Evolutionary conservation across 345 rosid species (phyloP).

Genomic region (Aquilaria yunnanensis): DNA sequence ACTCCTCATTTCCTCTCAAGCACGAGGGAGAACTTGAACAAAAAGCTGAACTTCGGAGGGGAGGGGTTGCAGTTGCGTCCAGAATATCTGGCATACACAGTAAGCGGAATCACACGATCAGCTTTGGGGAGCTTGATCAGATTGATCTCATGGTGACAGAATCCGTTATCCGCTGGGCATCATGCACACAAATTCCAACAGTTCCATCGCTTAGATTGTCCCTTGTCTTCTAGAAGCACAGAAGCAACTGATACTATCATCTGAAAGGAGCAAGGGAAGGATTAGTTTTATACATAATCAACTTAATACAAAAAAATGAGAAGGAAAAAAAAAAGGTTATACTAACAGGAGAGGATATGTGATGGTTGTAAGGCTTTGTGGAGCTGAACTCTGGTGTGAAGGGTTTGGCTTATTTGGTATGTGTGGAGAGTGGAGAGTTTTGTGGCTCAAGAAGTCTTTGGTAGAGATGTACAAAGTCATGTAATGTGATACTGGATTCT

Average conservation of each 20-base stretch:
- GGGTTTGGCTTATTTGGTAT: background rate
- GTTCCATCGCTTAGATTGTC: constrained; percentile 67
- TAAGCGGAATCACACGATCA: constrained; percentile 62
- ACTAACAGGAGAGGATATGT: background rate
- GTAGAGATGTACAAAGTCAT: background rate
- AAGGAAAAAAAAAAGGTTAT: too few species aligned
- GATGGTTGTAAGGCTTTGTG: background rate
- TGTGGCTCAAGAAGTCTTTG: constrained; percentile 7
- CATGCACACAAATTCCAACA: constrained; percentile 70
- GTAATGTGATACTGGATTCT: background rate
- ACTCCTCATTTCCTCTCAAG: constrained; percentile 22
- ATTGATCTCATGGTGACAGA: constrained; percentile 47
- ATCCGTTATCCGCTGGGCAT: constrained; percentile 78
- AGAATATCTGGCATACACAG: constrained; percentile 44
- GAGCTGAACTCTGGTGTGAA: constrained; percentile 20
- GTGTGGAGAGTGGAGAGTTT: constrained; percentile 15
- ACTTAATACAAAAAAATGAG: background rate
- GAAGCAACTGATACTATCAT: background rate
- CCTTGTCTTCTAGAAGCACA: constrained; percentile 52
- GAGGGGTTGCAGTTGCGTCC: constrained; percentile 30
- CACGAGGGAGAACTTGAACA: constrained; percentile 26
- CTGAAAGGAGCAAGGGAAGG: background rate
- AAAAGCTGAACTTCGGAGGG: constrained; percentile 31
- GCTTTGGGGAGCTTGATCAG: constrained; percentile 63
- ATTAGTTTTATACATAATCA: constrained; percentile 2